Evolutionary conservation across 2,329 filamentous ascomycete genomes (phyloP).

Genomic region (Ceratocystis colombiana): DNA sequence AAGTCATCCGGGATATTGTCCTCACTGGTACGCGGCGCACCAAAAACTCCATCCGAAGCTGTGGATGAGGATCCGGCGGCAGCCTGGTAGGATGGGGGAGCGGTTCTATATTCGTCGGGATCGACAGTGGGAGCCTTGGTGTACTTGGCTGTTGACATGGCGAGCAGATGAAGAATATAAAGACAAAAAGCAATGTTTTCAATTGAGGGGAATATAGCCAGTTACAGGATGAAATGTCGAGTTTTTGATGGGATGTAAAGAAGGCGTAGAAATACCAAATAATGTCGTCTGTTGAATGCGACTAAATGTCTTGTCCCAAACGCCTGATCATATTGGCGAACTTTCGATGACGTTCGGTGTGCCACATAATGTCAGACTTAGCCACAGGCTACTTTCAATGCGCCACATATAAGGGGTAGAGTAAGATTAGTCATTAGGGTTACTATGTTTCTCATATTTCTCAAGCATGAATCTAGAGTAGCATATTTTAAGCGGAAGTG

Average conservation of each 20-base stretch:
- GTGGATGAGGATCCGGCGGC: conserved; percentile 42
- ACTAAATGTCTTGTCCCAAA: not conserved
- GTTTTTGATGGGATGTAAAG: not conserved
- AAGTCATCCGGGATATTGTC: conserved; percentile 96
- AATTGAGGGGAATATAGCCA: not conserved
- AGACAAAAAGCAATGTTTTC: not conserved
- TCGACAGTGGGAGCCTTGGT: conserved; percentile 74
- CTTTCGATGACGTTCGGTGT: conserved; percentile 12
- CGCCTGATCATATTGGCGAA: not conserved
- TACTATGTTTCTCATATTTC: not conserved
- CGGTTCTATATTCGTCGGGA: conserved; percentile 68
- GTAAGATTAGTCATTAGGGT: not conserved
- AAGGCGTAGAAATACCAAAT: not conserved
- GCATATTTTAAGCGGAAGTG: too few relatives aligned
- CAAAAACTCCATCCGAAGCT: conserved; percentile 47
- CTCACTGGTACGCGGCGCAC: conserved; percentile 63
- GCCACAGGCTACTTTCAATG: not conserved
- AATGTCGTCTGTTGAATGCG: not conserved
- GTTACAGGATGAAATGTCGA: not conserved
- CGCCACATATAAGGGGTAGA: not conserved
- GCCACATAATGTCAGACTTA: not conserved
- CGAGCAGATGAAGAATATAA: not conserved
- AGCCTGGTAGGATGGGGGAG: conserved; percentile 69
- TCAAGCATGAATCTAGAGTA: too few relatives aligned
- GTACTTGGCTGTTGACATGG: conserved; percentile 74